Conservation (phyloP, 768 basidiomycete genomes). For the Tubosaeta brunneosetosa region DNA sequence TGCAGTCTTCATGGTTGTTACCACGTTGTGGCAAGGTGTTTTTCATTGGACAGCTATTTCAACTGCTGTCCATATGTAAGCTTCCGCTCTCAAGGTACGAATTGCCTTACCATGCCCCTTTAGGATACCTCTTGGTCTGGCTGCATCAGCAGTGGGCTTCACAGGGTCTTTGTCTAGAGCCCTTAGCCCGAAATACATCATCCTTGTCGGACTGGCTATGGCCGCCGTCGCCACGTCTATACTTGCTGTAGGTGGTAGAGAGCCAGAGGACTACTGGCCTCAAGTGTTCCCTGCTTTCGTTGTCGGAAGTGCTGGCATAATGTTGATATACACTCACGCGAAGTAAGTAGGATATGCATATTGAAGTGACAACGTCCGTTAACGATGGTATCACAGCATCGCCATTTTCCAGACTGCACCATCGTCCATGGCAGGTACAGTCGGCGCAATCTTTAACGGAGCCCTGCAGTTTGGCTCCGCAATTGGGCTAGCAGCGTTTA, state of each 20-base stretch:
- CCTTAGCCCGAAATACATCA: constrained; percentile 41
- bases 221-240: constrained; percentile 37
- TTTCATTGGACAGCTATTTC: constrained; percentile 40
- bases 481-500: constrained; percentile 44
- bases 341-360: constrained; percentile 34
- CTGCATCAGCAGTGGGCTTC: constrained; percentile 35
- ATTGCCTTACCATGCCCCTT: constrained; percentile 2
- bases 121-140: constrained; percentile 41
- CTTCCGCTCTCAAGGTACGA: neutral
- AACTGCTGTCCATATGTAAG: constrained; percentile 38
- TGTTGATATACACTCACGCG: constrained; percentile 43
- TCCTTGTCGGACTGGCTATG: constrained; percentile 39
- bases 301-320: constrained; percentile 43
- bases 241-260: constrained; percentile 39
- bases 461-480: constrained; percentile 52
- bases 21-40: constrained; percentile 38
- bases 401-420: constrained; percentile 48
- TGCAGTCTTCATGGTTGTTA: constrained; percentile 31
- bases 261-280: constrained; percentile 41
- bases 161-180: constrained; percentile 36
- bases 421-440: constrained; percentile 45
- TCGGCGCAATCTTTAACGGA: constrained; percentile 53
- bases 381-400: constrained; percentile 31
- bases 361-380: neutral
- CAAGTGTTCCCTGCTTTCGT: constrained; percentile 47